phyloP scores from a whole-genome alignment of 2,329 filamentous ascomycete genomes.

The Curvularia lunata region DNA sequence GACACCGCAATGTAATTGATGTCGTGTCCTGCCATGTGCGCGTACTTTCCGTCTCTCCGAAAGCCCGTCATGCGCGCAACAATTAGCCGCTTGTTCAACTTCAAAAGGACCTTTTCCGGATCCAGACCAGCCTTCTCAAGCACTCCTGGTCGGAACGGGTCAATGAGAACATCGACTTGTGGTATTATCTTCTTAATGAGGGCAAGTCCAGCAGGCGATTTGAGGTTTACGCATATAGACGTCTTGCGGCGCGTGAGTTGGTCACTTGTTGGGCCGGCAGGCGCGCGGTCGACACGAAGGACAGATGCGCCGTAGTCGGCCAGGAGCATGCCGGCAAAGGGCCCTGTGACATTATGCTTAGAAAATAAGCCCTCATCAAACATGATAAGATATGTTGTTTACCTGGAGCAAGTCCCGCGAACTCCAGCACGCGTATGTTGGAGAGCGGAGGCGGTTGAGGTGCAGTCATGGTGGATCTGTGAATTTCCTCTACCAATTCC shows the following conservation, averaged over 20 bases:
- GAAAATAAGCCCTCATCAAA: background rate
- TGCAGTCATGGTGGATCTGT: conserved; percentile 29
- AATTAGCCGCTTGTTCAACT: conserved; percentile 75
- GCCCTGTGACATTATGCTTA: conserved; percentile 61
- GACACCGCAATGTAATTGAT: conserved; percentile 95
- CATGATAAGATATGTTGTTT: conserved; percentile 13
- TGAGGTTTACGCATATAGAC: conserved; percentile 81
- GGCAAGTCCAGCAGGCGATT: conserved; percentile 66
- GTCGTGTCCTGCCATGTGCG: conserved; percentile 88
- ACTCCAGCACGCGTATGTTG: conserved; percentile 68
- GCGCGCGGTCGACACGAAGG: conserved; percentile 77
- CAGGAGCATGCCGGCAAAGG: conserved; percentile 83
- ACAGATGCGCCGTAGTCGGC: conserved; percentile 86
- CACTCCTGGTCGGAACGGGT: conserved; percentile 90
- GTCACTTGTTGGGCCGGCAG: conserved; percentile 67
- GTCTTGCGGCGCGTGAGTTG: conserved; percentile 80
- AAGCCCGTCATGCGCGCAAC: conserved; percentile 91
- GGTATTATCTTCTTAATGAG: conserved; percentile 71
- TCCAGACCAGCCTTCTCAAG: conserved; percentile 83
- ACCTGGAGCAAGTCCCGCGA: conserved; percentile 68
- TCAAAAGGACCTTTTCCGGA: conserved; percentile 68
- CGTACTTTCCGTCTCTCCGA: conserved; percentile 83
- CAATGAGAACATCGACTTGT: conserved; percentile 79
- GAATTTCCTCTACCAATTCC: background rate
- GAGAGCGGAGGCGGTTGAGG: conserved; percentile 58